These are phyloP conservation scores for Acidiella bohemica DNA, from an alignment of 495 filamentous ascomycete genomes.

Conservation along the genomic window DNA sequence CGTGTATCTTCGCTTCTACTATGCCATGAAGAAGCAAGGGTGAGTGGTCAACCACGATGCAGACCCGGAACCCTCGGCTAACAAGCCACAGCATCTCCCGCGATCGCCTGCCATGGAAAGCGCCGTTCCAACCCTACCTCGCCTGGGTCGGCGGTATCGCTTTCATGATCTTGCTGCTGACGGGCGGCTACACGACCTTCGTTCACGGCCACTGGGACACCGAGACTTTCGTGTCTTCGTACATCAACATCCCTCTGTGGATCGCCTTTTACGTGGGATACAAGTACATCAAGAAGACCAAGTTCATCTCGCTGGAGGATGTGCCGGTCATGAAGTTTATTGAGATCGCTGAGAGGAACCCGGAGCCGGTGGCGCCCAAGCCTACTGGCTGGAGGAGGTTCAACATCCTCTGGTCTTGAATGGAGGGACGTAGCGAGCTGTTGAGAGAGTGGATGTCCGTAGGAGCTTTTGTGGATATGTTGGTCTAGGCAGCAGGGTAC, in stretches of 20 bases:
- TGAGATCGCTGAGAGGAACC: conserved; percentile 5
- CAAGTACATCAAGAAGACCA: conserved; percentile 38
- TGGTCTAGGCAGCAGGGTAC: no score
- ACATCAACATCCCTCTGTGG: conserved; percentile 49
- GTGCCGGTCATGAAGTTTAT: conserved; percentile 37
- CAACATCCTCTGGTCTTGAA: conserved; percentile 3
- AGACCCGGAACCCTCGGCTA: not conserved
- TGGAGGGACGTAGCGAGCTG: no score
- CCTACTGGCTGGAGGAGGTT: conserved; percentile 1
- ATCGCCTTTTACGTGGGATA: conserved; percentile 41
- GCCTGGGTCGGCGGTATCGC: conserved; percentile 47
- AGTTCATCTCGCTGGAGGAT: conserved; percentile 36
- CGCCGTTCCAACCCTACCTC: conserved; percentile 45
- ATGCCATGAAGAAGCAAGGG: not conserved
- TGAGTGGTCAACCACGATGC: no score
- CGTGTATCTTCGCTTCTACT: not conserved
- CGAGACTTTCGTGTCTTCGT: conserved; percentile 42
- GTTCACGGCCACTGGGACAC: conserved; percentile 22
- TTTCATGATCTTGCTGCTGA: conserved; percentile 40
- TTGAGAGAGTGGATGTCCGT: no score
- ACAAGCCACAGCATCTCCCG: conserved; percentile 34
- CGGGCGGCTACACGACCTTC: conserved; percentile 43
- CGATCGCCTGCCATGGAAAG: conserved; percentile 42
- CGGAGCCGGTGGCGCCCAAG: conserved; percentile 3
- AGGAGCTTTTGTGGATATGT: no score